A percentile compares a stretch with the other conserved stretches of the same genome.
Conservation (phyloP, 768 basidiomycete genomes). For the Rickenella mellea region DNA sequence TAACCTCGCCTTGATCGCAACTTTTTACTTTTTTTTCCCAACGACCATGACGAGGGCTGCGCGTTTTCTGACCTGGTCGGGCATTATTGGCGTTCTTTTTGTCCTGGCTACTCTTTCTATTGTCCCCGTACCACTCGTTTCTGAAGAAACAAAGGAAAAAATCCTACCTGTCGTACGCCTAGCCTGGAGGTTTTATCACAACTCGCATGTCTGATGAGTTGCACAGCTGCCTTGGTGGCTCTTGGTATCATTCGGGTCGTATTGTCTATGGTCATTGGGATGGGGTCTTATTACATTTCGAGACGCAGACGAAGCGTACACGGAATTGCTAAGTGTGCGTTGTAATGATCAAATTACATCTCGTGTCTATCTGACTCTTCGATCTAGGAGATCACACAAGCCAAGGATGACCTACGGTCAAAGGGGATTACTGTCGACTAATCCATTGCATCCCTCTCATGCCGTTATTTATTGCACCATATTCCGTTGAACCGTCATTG, state of each 20-base stretch:
- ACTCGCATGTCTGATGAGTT: background rate
- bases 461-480: background rate
- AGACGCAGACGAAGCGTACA: conserved; percentile 31
- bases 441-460: background rate
- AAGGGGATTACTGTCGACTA: background rate
- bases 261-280: conserved; percentile 28
- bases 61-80: conserved; percentile 17
- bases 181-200: background rate
- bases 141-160: conserved; percentile 13
- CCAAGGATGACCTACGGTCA: background rate
- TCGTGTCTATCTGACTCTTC: background rate
- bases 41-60: conserved; percentile 23
- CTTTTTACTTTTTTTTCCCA: background rate
- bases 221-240: conserved; percentile 30
- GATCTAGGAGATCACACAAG: background rate
- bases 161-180: conserved; percentile 23
- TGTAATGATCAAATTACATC: background rate
- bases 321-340: conserved; percentile 21
- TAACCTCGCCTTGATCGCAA: no score
- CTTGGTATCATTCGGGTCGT: conserved; percentile 29
- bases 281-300: conserved; percentile 26
- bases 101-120: conserved; percentile 20
- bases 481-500: background rate
- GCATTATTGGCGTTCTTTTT: conserved; percentile 20
- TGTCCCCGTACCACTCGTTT: conserved; percentile 20